Base-by-base conservation (phyloP, 257 asterid genomes). In the Solanum pimpinellifolium region DNA sequence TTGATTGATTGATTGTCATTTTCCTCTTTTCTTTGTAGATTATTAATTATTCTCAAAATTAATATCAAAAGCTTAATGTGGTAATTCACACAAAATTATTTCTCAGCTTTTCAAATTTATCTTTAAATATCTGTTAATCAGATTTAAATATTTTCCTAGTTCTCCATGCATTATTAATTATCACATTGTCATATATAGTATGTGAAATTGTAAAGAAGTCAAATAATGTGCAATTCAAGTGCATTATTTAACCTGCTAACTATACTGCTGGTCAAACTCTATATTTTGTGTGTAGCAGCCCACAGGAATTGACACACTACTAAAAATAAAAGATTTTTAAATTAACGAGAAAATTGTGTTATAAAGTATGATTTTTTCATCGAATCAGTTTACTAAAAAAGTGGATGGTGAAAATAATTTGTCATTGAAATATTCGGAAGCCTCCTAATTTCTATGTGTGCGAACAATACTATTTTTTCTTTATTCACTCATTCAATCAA, bases 391-490 rank as follows among this genome's bases (percentile, higher is more conserved):
- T 0, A 56, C 23, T 56, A 1, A 1, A 4, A 56, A 56, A 3
- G n/a, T 4, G n/a, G 0, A 56, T 56, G n/a, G 4, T 18, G 65
- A 0, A 56, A 56, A 7, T 0, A 56, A n/a, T 18, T 56, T 56
- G 11, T 56, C n/a, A 56, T 7, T 56, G 1, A 56, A 56, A 20
- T 56, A 56, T 4, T 20, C 11, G 11, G 1, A 56, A 56, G 25
- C 65, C 9, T 56, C 65, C n/a, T 56, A 56, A 2, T 56, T 2
- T 56, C 5, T 52, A 0, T 1, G 0, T 20, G 5, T 20, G 11
- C 35, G 20, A 56, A 56, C 8, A 1, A 56, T 1, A 0, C 11
- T 56, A 52, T 18, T 6, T 52, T 52, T 52, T 16, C n/a, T 52
- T 52, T 52, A 52, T 23, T 52, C 62, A 1, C n/a, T 16, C 10